Conservation (phyloP, 495 filamentous ascomycete species). For the Lophiotrema nucula region DNA sequence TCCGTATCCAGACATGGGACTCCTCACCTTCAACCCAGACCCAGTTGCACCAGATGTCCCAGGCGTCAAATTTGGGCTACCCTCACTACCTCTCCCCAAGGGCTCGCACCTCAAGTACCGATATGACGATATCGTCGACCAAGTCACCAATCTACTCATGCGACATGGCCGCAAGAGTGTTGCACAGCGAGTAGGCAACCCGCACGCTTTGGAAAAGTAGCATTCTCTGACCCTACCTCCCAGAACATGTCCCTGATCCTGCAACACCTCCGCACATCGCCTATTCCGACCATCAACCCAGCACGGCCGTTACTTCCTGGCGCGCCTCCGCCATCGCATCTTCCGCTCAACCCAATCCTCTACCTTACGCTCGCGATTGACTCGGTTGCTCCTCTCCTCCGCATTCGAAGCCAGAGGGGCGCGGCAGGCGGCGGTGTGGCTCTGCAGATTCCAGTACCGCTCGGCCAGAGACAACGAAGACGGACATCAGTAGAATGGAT, state of each 20-base stretch:
- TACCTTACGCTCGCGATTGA: slow-evolving; percentile 78
- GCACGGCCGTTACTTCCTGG: slow-evolving; percentile 68
- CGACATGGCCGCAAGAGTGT: slow-evolving; percentile 76
- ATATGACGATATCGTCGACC: slow-evolving; percentile 77
- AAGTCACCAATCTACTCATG: slow-evolving; percentile 90
- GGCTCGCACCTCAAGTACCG: slow-evolving; percentile 66
- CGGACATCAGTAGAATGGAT: slow-evolving; percentile 83
- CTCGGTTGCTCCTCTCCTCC: slow-evolving; percentile 87
- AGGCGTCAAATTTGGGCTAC: slow-evolving; percentile 74
- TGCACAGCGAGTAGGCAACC: slow-evolving; percentile 70
- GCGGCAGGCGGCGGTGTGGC: slow-evolving; percentile 81
- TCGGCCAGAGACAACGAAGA: slow-evolving; percentile 70
- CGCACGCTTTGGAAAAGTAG: not conserved
- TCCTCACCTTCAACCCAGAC: slow-evolving; percentile 29
- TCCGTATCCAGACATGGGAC: slow-evolving; percentile 27
- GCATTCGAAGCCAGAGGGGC: slow-evolving; percentile 70
- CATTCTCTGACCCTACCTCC: slow-evolving; percentile 7
- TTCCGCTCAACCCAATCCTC: slow-evolving; percentile 44
- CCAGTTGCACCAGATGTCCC: slow-evolving; percentile 35
- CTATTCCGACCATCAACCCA: slow-evolving; percentile 69
- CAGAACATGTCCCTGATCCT: slow-evolving; percentile 86
- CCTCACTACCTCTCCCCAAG: slow-evolving; percentile 60
- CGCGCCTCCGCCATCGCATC: slow-evolving; percentile 65
- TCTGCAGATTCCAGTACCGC: slow-evolving; percentile 77
- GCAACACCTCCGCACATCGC: slow-evolving; percentile 78